Evolutionary conservation across 73 alveolate species (phyloP), one percentile per base, ranked within the genome.

Genomic region (Tetrahymena elliotti): DNA sequence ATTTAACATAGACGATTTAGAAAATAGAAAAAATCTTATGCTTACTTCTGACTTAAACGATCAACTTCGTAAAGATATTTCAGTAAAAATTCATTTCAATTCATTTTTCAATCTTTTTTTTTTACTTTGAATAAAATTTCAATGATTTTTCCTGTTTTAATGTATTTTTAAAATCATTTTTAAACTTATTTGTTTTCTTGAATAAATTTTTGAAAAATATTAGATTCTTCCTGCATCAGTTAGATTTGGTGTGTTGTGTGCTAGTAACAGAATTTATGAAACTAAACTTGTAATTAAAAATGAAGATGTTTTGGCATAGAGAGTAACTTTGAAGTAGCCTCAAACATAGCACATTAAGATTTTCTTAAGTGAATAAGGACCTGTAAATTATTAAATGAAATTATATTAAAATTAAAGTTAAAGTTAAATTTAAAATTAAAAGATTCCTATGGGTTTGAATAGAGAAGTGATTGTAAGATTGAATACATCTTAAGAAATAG

Each of bases 11-110:
- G 98, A 98, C 52, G 99, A 99, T 95, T 97, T 99, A 97, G 98
- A 98, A 93, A 98, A 98, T 94, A 97, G 98, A 95, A 98, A 98
- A 33, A 99, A 99, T 95, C 95, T 98, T 38, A 99, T 99, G 99
- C 98, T 99, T 33, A 98, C 99, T 12, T 96, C 99, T 16, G 99
- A 98, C 93, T 96, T 99, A n/a, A 98, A 98, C 88, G 99, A 99
- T 94, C 99, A 99, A 33, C 95, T 96, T 35, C 96, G 97, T 84
- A 97, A 97, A 95, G 97, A 95, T 82, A 37, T 93, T 8, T 83
- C 41, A 93, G 95, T 41, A 93, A 84, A 33, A 2, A 39, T 27
- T 27, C 1, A 4, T 0, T 22, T n/a, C n/a, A 39, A 20, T 38
- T 16, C 16, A 27, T 38, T 37, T 22, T 18, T 4, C n/a, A 33